Evolutionary conservation across 2,329 filamentous ascomycete species (phyloP), one percentile per base, ranked within the genome.

Genomic region (Sarocladium brachiariae): DNA sequence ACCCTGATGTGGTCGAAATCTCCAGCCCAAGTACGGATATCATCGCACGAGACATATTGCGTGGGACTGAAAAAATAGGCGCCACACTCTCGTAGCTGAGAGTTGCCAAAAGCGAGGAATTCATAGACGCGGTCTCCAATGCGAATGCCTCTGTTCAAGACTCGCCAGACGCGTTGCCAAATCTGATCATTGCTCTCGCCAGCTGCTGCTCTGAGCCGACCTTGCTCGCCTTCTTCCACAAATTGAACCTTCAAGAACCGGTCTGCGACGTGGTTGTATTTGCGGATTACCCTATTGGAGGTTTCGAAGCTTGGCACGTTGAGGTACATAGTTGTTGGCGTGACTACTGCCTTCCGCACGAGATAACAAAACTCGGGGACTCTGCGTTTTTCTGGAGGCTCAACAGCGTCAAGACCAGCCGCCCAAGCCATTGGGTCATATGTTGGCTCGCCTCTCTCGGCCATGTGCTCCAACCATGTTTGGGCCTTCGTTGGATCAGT

Each of bases 51-150:
- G 7, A 87, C 62, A 50, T 80, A 72, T 0, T 79, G 71, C 0
- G 81, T 82, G 0, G 87, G 79, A 4, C 88, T 86, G 64, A 97
- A 97, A 67, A 99, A 96, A 62, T 93, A 97, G 0, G 89, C 91
- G 0, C 91, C 87, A 57, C 92, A 84, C 61, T 97, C 91, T 49
- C 92, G 81, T 53, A 99, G 87, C 59, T 99, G 93, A 0, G 93
- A 96, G 65, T 93, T 97, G 0, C 93, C 92, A 68, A 91, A 96
- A 0, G 92, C 93, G 23, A 99, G 78, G 56, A 97, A 97, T 57
- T 92, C 80, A 65, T 90, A 99, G 52, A 81, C 80, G 7, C 89
- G 83, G 55, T 85, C 87, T 4, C 89, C 93, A 47, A 99, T 83
- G 1, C 74, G 74, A 56, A 99, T 92, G 1, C 93, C 93, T 51